Evolutionary conservation across 306 rosid genomes (phyloP), one percentile per base, ranked within the genome.

Genomic region (Sicyos baderoa): DNA sequence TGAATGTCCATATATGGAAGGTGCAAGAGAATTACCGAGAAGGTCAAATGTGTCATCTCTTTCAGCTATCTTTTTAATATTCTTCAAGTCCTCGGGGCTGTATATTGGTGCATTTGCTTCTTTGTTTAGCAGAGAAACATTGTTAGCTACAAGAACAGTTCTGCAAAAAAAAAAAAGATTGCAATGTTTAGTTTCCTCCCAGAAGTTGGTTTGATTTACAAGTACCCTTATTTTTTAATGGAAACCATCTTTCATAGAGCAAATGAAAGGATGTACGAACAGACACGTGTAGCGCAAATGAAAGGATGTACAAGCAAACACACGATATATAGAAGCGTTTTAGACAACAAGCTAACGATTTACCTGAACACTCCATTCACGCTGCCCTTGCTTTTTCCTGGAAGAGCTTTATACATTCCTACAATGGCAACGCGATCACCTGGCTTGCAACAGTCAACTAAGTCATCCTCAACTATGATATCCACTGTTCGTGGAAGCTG

Each of bases 401-500:
- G 86, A 79, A 93, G 87, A 72, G 97, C 99, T 82, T 93, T 93
- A 76, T 93, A 93, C 71, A 83, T 70, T 69, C 99, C 99, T 50
- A 93, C 96, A 79, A 93, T 75, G 21, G 95, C 83, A 71, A 93
- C 97, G 42, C 99, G 97, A 37, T 93, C 99, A 82, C 99, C 99
- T 2, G 99, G 99, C 84, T 93, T 93, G 86, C 99, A 93, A 65
- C 88, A 75, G 82, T 90, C 99, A 82, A 90, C 97, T 42, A 93
- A 81, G 78, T 93, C 99, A 72, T 93, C 99, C 86, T 93, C 99
- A 51, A 79, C 90, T 32, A 93, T 75, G 61, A 88, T 68, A 85
- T 93, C 99, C 81, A 93, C 94, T 1, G 99, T 90, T 76, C 99
- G 77, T 59, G 97, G 97, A 70, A 93, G 99, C 87, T 90, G 99